A percentile compares a stretch with the other conserved stretches of the same genome.
These are phyloP conservation scores for Paramecium biaurelia DNA, from an alignment of 73 alveolate species.

Conservation along the genomic window DNA sequence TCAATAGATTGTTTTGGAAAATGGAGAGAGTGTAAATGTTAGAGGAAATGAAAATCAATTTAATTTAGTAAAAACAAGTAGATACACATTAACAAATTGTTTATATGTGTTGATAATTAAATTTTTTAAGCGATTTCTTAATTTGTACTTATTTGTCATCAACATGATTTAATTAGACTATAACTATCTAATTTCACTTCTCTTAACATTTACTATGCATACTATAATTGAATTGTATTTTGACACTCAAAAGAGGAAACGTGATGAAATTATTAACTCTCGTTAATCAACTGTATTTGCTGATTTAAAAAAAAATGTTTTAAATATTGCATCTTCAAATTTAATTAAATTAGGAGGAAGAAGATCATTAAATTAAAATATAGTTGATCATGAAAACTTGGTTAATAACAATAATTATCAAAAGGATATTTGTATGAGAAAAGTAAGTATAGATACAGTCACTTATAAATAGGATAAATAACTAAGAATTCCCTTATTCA, in stretches of 20 bases:
- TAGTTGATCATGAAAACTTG: background rate
- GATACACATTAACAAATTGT: background rate
- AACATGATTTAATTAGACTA: conserved; percentile 17
- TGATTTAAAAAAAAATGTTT: background rate
- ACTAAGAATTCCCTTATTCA: background rate
- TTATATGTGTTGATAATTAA: background rate
- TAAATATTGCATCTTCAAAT: background rate
- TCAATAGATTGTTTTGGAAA: background rate
- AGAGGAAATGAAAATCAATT: background rate
- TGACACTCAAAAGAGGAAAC: background rate
- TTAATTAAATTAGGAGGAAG: background rate
- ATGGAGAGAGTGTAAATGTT: conserved; percentile 1
- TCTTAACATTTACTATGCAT: background rate
- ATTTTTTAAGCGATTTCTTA: background rate
- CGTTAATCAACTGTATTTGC: background rate
- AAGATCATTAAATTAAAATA: background rate
- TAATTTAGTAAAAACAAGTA: background rate
- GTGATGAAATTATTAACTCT: background rate
- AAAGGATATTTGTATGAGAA: background rate
- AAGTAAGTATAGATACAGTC: background rate
- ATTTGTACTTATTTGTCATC: conserved; percentile 20
- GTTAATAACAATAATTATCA: background rate
- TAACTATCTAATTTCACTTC: background rate
- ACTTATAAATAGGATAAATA: background rate
- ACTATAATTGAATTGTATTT: background rate